Evolutionary conservation across 352 stramenopile genomes (phyloP).

Genomic region (Phytopythium chamaehyphon): DNA sequence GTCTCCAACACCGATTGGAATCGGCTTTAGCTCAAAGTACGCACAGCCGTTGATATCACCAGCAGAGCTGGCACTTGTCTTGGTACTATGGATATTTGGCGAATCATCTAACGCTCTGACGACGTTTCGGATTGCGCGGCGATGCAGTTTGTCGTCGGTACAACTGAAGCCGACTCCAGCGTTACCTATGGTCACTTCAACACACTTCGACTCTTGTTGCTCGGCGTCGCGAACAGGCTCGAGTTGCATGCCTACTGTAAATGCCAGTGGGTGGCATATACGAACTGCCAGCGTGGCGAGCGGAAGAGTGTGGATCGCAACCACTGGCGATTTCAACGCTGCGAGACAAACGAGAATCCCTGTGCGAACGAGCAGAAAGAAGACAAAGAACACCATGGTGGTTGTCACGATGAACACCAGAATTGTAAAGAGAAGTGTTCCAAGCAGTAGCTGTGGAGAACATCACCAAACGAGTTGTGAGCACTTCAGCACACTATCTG

Average conservation of each 20-base stretch:
- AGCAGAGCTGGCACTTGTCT: neutral
- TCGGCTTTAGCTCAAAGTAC: constrained; percentile 20
- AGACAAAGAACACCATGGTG: constrained; percentile 92
- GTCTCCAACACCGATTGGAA: constrained; percentile 13
- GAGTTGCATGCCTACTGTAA: constrained; percentile 30
- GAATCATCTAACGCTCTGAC: constrained; percentile 12
- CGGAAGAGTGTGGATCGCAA: constrained; percentile 41
- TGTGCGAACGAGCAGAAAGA: constrained; percentile 82
- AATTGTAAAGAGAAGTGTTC: constrained; percentile 92
- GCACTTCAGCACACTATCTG: neutral
- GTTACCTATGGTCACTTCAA: constrained; percentile 8
- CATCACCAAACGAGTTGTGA: neutral
- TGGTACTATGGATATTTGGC: neutral
- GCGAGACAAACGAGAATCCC: constrained; percentile 31
- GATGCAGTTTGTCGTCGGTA: constrained; percentile 15
- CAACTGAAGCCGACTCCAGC: constrained; percentile 1
- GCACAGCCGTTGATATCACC: neutral
- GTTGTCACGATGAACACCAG: constrained; percentile 93
- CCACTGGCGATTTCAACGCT: constrained; percentile 52
- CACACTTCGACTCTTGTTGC: constrained; percentile 2
- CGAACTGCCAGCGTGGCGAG: constrained; percentile 45
- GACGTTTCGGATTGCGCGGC: constrained; percentile 11
- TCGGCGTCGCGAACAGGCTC: constrained; percentile 7
- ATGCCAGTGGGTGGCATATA: constrained; percentile 26
- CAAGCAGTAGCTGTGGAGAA: constrained; percentile 74